Evolutionary conservation across 1,139 yeast species (phyloP).

Genomic region (Kluyveromyces sp.): DNA sequence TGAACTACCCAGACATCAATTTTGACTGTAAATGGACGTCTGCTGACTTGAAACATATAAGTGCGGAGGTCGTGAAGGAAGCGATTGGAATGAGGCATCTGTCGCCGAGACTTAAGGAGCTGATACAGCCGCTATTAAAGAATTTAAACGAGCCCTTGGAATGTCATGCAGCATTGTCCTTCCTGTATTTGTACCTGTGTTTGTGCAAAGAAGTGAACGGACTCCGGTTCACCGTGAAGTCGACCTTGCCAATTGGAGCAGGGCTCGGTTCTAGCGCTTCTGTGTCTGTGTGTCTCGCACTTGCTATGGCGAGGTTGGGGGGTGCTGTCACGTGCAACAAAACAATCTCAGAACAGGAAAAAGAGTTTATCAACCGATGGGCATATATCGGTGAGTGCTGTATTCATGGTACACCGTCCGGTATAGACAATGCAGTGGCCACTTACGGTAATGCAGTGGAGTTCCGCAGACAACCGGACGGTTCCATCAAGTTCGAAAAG

Average conservation of each 20-base stretch:
- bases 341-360: slow-evolving; percentile 36
- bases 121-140: slow-evolving; percentile 30
- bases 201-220: slow-evolving; percentile 50
- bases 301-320: slow-evolving; percentile 64
- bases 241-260: slow-evolving; percentile 92
- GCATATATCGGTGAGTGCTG: slow-evolving; percentile 91
- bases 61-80: slow-evolving; percentile 5
- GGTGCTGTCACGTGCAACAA: slow-evolving; percentile 39
- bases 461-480: slow-evolving; percentile 51
- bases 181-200: slow-evolving; percentile 65
- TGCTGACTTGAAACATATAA: slow-evolving; percentile 13
- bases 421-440: slow-evolving; percentile 95
- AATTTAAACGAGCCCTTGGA: slow-evolving; percentile 51
- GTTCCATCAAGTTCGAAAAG: slow-evolving; percentile 21
- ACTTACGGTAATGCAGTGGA: slow-evolving; percentile 93
- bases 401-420: slow-evolving; percentile 95
- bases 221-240: slow-evolving; percentile 57
- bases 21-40: slow-evolving; percentile 54
- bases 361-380: slow-evolving; percentile 72
- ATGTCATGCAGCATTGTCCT: slow-evolving; percentile 78
- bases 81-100: slow-evolving; percentile 36
- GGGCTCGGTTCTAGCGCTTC: slow-evolving; percentile 96
- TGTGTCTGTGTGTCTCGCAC: slow-evolving; percentile 73
- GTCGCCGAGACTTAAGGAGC: slow-evolving; percentile 39
- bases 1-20: slow-evolving; percentile 80